phyloP scores from a whole-genome alignment of 768 basidiomycete genomes.

The Gloeophyllum trabeum region DNA sequence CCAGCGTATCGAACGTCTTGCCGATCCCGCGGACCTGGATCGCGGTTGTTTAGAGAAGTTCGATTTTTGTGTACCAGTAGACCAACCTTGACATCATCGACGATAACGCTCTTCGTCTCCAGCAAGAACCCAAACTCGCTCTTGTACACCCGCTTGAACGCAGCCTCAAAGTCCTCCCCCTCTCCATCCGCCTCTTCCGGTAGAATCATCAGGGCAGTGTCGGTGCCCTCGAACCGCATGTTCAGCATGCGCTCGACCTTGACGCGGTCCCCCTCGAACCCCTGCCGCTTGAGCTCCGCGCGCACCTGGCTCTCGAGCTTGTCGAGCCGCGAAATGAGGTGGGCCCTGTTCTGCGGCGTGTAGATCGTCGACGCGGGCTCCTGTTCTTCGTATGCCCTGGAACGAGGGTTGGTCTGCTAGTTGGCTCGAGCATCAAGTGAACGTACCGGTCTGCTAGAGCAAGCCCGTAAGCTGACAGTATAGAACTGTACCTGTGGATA shows the following conservation, averaged over 20 bases:
- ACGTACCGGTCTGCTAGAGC: slow-evolving; percentile 68
- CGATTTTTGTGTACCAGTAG: not conserved
- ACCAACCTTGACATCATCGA: slow-evolving; percentile 82
- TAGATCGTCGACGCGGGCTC: slow-evolving; percentile 83
- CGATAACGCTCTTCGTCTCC: slow-evolving; percentile 71
- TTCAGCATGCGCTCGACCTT: slow-evolving; percentile 75
- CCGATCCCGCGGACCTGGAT: slow-evolving; percentile 80
- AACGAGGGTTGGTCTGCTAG: not conserved
- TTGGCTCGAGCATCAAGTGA: not conserved
- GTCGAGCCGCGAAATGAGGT: slow-evolving; percentile 57
- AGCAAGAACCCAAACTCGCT: slow-evolving; percentile 88
- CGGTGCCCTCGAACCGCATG: slow-evolving; percentile 90
- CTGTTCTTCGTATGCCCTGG: slow-evolving; percentile 78
- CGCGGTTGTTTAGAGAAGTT: not conserved
- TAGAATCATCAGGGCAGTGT: slow-evolving; percentile 86
- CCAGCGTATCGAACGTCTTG: slow-evolving; percentile 77
- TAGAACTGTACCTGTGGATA: slow-evolving; percentile 86
- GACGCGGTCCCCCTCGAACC: slow-evolving; percentile 67
- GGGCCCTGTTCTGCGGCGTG: slow-evolving; percentile 39
- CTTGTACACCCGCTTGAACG: slow-evolving; percentile 75
- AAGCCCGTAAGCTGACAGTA: slow-evolving; percentile 90
- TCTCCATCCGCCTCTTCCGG: slow-evolving; percentile 37
- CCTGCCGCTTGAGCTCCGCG: slow-evolving; percentile 63
- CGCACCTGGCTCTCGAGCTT: slow-evolving; percentile 52
- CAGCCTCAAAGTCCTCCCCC: slow-evolving; percentile 66